Base-by-base conservation (phyloP, 2,329 filamentous ascomycete genomes). In the Claviceps pusilla region DNA sequence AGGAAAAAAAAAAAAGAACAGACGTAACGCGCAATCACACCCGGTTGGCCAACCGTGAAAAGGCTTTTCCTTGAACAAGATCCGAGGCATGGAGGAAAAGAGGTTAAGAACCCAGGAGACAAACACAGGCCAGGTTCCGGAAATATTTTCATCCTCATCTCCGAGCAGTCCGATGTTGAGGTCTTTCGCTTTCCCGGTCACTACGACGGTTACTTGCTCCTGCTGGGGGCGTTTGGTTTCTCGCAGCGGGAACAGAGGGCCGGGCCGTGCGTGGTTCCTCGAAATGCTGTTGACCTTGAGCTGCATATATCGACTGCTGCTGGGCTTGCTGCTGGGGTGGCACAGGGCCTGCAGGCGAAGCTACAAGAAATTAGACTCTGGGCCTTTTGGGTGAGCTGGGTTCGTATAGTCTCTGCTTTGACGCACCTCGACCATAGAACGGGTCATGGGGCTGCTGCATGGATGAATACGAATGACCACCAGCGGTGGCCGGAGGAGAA, bases 351-450 rank as follows among this genome's bases (percentile, higher is more conserved):
- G 75, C 74, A 67, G 73, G 71, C 64, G 74, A 76, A 64, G 72
- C 74, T 77, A 76, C 65, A 74, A 65, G 65, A 74, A 65, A 73
- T 75, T 68, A 74, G 70, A 73, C 45, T 48, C 52, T 59, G 62
- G 52, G 56, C 53, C 55, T 29, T 43, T 54, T 54, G 48, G 55
- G 55, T 45, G 49, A 54, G 48, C 51, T 56, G 35, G 55, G 55
- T 50, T 56, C 52, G 52, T 49, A 54, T 56, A 33, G 51, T 54
- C 55, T 51, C 52, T 56, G 45, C 41, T 48, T 56, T 70, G 77
- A 82, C 76, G 75, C 75, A 78, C 79, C 78, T 73, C 79, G 79
- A 70, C 77, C 77, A 60, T 76, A 79, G 59, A 75, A 74, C 48
- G 77, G 69, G 65, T 80, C 78, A 64, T 70, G 65, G 57, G 76